Percentiles rank a stretch among this genome's conserved stretches.
Evolutionary conservation across 1,139 yeast species (phyloP).

Genomic region (Ogataea hybrid): DNA sequence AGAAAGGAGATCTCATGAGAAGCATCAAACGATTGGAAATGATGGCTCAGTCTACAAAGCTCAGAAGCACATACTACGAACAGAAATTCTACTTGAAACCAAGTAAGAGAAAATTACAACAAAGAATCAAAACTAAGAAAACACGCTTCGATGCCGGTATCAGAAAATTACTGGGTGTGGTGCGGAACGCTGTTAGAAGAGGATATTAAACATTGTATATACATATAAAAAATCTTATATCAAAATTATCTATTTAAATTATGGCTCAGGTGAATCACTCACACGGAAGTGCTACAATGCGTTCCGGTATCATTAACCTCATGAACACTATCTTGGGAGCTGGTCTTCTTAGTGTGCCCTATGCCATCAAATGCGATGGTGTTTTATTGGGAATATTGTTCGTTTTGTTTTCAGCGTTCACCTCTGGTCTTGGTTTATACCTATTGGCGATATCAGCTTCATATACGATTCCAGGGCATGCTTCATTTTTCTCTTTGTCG

Average conservation of each 20-base stretch:
- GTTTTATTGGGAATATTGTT: slow-evolving; percentile 45
- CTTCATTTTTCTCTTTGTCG: slow-evolving; percentile 51
- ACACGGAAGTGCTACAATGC: slow-evolving; percentile 38
- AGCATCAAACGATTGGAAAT: slow-evolving; percentile 37
- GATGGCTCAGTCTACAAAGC: slow-evolving; percentile 35
- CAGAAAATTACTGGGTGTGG: slow-evolving; percentile 43
- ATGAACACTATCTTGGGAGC: slow-evolving; percentile 55
- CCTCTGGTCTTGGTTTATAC: slow-evolving; percentile 53
- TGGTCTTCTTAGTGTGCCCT: slow-evolving; percentile 58
- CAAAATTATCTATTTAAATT: background rate
- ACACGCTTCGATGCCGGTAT: slow-evolving; percentile 47
- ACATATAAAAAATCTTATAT: background rate
- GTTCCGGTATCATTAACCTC: slow-evolving; percentile 51
- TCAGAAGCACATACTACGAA: slow-evolving; percentile 35
- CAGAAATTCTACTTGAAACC: slow-evolving; percentile 50
- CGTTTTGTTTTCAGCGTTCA: slow-evolving; percentile 46
- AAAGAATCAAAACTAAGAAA: slow-evolving; percentile 44
- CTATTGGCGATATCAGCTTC: slow-evolving; percentile 51
- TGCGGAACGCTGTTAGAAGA: slow-evolving; percentile 51
- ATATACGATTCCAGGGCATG: slow-evolving; percentile 50
- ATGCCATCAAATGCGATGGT: slow-evolving; percentile 51
- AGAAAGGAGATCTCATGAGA: slow-evolving; percentile 35
- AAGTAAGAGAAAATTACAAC: slow-evolving; percentile 42
- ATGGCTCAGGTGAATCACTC: slow-evolving; percentile 12
- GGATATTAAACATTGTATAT: slow-evolving; percentile 38